phyloP scores from a whole-genome alignment of 2,329 filamentous ascomycete species.

The Alternaria rosae region DNA sequence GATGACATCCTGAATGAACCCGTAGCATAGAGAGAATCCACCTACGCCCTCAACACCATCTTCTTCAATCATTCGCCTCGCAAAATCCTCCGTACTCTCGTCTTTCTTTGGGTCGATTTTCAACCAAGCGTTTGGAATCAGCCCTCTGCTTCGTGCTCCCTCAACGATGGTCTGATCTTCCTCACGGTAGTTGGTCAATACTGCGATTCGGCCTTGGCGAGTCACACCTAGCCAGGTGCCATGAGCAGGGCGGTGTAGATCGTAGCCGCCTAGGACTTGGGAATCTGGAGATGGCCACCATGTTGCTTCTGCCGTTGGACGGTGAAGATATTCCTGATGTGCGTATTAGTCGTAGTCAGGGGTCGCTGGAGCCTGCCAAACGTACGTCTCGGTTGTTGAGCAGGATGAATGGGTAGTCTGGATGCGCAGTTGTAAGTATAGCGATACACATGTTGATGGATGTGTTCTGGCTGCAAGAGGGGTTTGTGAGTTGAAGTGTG shows the following conservation, averaged over 20 bases:
- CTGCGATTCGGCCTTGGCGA: slow-evolving; percentile 65
- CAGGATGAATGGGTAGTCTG: slow-evolving; percentile 59
- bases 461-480: background rate
- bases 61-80: slow-evolving; percentile 62
- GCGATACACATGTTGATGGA: slow-evolving; percentile 55
- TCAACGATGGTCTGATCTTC: slow-evolving; percentile 53
- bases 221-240: slow-evolving; percentile 73
- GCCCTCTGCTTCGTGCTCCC: slow-evolving; percentile 62
- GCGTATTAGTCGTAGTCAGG: slow-evolving; percentile 10
- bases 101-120: slow-evolving; percentile 47
- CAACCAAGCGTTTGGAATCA: slow-evolving; percentile 68
- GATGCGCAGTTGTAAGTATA: slow-evolving; percentile 58
- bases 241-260: slow-evolving; percentile 65
- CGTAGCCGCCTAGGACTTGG: slow-evolving; percentile 67
- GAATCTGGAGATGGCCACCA: slow-evolving; percentile 66
- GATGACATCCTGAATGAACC: slow-evolving; percentile 57
- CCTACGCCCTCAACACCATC: slow-evolving; percentile 65
- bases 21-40: slow-evolving; percentile 69
- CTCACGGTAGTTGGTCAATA: slow-evolving; percentile 71
- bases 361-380: background rate
- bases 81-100: slow-evolving; percentile 60
- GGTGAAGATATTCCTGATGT: slow-evolving; percentile 65
- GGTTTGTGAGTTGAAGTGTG: background rate
- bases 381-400: slow-evolving; percentile 59
- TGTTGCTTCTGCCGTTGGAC: slow-evolving; percentile 64